Evolutionary conservation across 2,329 filamentous ascomycete genomes (phyloP).

Genomic region (Fusarium sp.): DNA sequence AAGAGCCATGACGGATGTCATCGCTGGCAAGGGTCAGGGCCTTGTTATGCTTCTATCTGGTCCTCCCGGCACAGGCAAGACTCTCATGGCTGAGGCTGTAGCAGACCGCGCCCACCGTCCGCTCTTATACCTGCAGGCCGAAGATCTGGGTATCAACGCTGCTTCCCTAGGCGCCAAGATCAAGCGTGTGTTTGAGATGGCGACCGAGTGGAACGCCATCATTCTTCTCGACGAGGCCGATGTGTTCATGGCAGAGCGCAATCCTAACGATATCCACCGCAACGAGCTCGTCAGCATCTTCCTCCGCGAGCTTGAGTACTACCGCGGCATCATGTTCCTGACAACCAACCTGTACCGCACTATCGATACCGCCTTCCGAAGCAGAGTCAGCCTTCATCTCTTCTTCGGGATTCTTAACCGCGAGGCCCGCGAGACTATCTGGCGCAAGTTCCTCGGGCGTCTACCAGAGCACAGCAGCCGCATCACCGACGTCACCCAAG

Average conservation of each 20-base stretch:
- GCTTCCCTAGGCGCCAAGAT: slow-evolving; percentile 57
- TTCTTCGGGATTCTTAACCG: slow-evolving; percentile 53
- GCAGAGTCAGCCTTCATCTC: slow-evolving; percentile 58
- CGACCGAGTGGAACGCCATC: slow-evolving; percentile 60
- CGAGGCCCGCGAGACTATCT: slow-evolving; percentile 53
- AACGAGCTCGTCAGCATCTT: slow-evolving; percentile 61
- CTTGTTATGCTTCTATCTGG: slow-evolving; percentile 58
- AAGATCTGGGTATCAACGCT: slow-evolving; percentile 58
- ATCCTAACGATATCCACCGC: slow-evolving; percentile 55
- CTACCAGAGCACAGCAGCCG: slow-evolving; percentile 37
- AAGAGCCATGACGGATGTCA: slow-evolving; percentile 51
- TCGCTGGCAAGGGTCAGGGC: slow-evolving; percentile 55
- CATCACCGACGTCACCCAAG: slow-evolving; percentile 2
- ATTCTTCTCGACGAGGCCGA: slow-evolving; percentile 63
- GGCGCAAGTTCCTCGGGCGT: slow-evolving; percentile 57
- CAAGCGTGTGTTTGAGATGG: slow-evolving; percentile 57
- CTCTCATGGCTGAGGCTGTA: slow-evolving; percentile 55
- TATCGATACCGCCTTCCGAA: slow-evolving; percentile 57
- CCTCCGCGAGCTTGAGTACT: slow-evolving; percentile 57
- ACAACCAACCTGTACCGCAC: slow-evolving; percentile 55
- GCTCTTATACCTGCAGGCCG: slow-evolving; percentile 57
- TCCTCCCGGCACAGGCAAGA: slow-evolving; percentile 59
- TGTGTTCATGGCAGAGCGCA: slow-evolving; percentile 60
- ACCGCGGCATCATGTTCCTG: slow-evolving; percentile 56
- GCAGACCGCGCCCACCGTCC: slow-evolving; percentile 55